Percentiles rank a stretch among this genome's conserved stretches.
Conservation (phyloP, 2,329 filamentous ascomycete species). For the Hypoxylon sp. region DNA sequence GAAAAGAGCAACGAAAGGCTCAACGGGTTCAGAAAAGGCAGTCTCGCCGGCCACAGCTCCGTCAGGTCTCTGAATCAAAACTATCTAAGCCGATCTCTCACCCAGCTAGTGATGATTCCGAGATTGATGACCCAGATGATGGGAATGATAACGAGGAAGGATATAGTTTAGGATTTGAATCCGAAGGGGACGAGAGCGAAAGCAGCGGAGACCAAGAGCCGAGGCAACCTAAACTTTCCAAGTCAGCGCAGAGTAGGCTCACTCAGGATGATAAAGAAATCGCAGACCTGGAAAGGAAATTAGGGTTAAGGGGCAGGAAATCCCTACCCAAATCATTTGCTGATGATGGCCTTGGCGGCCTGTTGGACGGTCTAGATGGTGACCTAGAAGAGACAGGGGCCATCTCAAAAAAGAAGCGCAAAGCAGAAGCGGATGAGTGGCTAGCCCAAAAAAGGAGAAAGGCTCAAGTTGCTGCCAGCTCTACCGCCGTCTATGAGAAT, state of each 20-base stretch:
- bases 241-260: slow-evolving; percentile 72
- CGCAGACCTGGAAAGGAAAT: slow-evolving; percentile 85
- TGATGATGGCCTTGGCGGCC: slow-evolving; percentile 85
- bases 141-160: slow-evolving; percentile 48
- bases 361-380: slow-evolving; percentile 79
- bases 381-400: slow-evolving; percentile 62
- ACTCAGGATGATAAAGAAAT: slow-evolving; percentile 91
- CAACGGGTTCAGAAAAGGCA: slow-evolving; percentile 53
- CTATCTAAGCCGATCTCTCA: slow-evolving; percentile 22
- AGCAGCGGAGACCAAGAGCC: slow-evolving; percentile 36
- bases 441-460: slow-evolving; percentile 71
- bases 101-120: slow-evolving; percentile 16
- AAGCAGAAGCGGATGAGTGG: slow-evolving; percentile 72
- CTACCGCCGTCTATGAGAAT: slow-evolving; percentile 22
- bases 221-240: slow-evolving; percentile 49
- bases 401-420: slow-evolving; percentile 74
- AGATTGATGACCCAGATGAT: slow-evolving; percentile 45
- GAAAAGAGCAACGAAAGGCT: slow-evolving; percentile 54
- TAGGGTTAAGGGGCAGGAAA: slow-evolving; percentile 85
- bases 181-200: slow-evolving; percentile 54
- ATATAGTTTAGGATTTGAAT: slow-evolving; percentile 46
- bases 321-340: slow-evolving; percentile 79
- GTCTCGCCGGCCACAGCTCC: slow-evolving; percentile 49
- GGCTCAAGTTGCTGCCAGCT: slow-evolving; percentile 52
- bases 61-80: slow-evolving; percentile 30